Evolutionary conservation across 129 eudicot genomes (phyloP), one percentile per base, ranked within the genome.

Genomic region (Flaveria trinervia): DNA sequence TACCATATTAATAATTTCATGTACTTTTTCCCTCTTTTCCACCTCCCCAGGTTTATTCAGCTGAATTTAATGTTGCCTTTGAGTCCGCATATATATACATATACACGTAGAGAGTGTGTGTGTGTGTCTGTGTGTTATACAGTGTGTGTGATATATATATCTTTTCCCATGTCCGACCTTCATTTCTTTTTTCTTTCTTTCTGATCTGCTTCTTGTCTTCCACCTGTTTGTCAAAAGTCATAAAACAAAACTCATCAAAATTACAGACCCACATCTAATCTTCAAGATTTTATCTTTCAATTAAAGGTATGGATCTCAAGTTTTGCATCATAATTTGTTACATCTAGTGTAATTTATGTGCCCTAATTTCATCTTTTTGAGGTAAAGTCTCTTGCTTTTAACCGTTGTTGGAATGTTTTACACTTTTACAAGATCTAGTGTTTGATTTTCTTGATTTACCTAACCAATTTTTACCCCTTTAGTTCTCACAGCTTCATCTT

Each of bases 231-330:
- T 55, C 43, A 41, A 77, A 82, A 80, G 77, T 66, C 46, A 68
- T 52, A 20, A 55, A 39, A 62, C 55, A 28, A 57, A 75, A 72
- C 5, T 18, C 10, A 39, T 80, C 22, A 65, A 65, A 73, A 52
- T 73, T 61, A 46, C 48, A 60, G 14, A 60, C 72, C 71, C 45
- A 39, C 65, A 46, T 61, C 77, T 50, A 22, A 51, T 65, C 68
- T 65, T 73, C 48, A 44, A 50, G 84, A 56, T 69, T 71, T 56
- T 41, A 28, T 71, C 11, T 79, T 64, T 75, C 49, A 25, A 3
- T 46, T 43, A 73, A 49, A 82, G 85, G 83, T 87, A 79, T 76
- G 84, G 88, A 87, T 87, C 92, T 85, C 45, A 59, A 56, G 69
- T 81, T 83, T 70, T 64, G 60, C 74, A 48, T 71, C 64, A 62